Evolutionary conservation across 2,329 filamentous ascomycete species (phyloP).

Genomic region (Pseudogymnoascus sp.): DNA sequence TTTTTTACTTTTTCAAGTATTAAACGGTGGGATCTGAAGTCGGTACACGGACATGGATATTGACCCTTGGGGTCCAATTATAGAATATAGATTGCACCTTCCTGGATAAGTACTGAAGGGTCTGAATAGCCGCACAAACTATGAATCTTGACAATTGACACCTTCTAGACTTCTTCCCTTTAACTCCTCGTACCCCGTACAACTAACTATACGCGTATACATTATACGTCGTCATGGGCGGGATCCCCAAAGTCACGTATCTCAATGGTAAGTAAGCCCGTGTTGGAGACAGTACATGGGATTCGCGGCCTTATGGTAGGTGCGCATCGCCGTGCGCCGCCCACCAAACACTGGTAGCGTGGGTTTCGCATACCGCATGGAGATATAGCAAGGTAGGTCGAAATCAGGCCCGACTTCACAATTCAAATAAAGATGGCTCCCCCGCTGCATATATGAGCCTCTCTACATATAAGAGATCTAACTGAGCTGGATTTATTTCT

Average conservation of each 20-base stretch:
- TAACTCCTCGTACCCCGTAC: background rate
- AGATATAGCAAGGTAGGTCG: background rate
- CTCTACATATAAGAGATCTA: background rate
- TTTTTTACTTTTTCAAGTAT: background rate
- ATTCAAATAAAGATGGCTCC: background rate
- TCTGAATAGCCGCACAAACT: background rate
- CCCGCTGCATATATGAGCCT: background rate
- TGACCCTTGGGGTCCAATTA: background rate
- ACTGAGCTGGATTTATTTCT: background rate
- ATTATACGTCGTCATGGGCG: background rate
- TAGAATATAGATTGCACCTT: background rate
- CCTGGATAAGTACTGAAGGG: background rate
- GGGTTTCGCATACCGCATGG: background rate
- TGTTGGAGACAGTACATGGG: background rate
- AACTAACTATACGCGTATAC: background rate
- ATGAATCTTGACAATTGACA: background rate
- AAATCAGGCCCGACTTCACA: background rate
- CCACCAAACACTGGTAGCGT: background rate
- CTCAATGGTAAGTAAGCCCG: background rate
- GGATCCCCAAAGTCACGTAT: background rate
- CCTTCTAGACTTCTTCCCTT: background rate
- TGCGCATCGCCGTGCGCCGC: background rate
- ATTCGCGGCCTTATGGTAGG: slow-evolving; percentile 3
- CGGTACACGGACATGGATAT: background rate
- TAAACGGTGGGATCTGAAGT: background rate